Evolutionary conservation across 495 filamentous ascomycete species (phyloP).

Genomic region (Aspergillus panamensis): DNA sequence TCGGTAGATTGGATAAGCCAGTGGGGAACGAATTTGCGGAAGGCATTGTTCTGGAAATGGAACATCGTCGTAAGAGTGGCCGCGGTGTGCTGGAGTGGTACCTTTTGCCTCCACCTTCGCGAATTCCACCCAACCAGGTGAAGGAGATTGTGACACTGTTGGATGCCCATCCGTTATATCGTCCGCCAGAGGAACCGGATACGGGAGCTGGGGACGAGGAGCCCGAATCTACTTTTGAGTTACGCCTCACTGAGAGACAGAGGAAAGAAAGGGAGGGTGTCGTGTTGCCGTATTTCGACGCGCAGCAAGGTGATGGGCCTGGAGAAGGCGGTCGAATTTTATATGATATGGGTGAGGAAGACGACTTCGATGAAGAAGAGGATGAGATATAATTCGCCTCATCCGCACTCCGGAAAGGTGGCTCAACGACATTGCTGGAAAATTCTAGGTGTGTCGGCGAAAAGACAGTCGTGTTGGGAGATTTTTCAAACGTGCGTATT

Average conservation of each 20-base stretch:
- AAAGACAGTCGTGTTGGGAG: neutral
- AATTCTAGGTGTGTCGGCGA: neutral
- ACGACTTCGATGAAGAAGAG: constrained; percentile 98
- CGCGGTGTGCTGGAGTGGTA: constrained; percentile 75
- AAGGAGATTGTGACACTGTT: constrained; percentile 62
- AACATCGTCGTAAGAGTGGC: constrained; percentile 77
- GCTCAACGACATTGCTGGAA: neutral
- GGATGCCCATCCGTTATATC: constrained; percentile 72
- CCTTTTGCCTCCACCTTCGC: constrained; percentile 53
- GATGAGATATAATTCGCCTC: constrained; percentile 77
- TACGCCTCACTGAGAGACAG: constrained; percentile 89
- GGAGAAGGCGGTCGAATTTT: constrained; percentile 86
- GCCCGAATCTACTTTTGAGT: constrained; percentile 72
- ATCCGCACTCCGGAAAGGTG: neutral
- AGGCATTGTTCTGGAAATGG: constrained; percentile 78
- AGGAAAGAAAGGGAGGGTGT: constrained; percentile 78
- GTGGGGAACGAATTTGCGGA: constrained; percentile 40
- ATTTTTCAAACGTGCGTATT: neutral
- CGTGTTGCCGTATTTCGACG: constrained; percentile 92
- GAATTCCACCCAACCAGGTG: constrained; percentile 31
- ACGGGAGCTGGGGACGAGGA: constrained; percentile 41
- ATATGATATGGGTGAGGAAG: constrained; percentile 94
- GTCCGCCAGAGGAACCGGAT: constrained; percentile 39
- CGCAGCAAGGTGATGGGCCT: constrained; percentile 73
- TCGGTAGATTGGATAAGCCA: constrained; percentile 50